Percentiles rank a stretch among this genome's conserved stretches.
phyloP scores from a whole-genome alignment of 352 stramenopile species.

The Aphanomyces cochlioides region DNA sequence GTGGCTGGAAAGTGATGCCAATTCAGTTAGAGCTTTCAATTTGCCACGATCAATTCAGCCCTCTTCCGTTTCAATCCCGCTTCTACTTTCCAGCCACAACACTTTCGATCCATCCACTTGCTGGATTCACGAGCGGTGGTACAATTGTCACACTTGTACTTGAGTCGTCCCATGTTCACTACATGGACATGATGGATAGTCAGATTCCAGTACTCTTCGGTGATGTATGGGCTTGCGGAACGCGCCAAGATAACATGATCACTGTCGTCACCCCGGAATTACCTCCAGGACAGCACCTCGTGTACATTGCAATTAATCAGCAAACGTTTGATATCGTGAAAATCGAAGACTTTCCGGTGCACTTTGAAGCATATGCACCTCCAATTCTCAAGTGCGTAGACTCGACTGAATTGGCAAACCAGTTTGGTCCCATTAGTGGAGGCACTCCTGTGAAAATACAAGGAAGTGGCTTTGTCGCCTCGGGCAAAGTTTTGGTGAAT shows the following conservation, averaged over 20 bases:
- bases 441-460: conserved; percentile 16
- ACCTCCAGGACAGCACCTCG: conserved; percentile 11
- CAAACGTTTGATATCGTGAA: conserved; percentile 15
- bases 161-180: conserved; percentile 21
- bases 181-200: conserved; percentile 10
- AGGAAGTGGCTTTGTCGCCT: conserved; percentile 19
- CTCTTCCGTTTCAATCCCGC: not conserved
- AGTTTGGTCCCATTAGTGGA: conserved; percentile 16
- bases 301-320: conserved; percentile 23
- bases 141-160: conserved; percentile 6
- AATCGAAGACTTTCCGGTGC: not conserved
- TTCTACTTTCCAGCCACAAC: conserved; percentile 21
- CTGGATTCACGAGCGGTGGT: conserved; percentile 22
- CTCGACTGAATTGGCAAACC: not conserved
- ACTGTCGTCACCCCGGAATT: not conserved
- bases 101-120: not conserved
- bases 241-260: conserved; percentile 6
- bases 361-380: conserved; percentile 29
- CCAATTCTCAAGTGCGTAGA: not conserved
- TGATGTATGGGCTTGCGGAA: not conserved
- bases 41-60: conserved; percentile 15
- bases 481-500: conserved; percentile 12
- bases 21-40: conserved; percentile 17
- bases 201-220: conserved; percentile 22
- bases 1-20: conserved; percentile 25